Percentiles rank a stretch among this genome's conserved stretches.
Evolutionary conservation across 2,329 filamentous ascomycete genomes (phyloP).

Genomic region (Bipolaris cookei): DNA sequence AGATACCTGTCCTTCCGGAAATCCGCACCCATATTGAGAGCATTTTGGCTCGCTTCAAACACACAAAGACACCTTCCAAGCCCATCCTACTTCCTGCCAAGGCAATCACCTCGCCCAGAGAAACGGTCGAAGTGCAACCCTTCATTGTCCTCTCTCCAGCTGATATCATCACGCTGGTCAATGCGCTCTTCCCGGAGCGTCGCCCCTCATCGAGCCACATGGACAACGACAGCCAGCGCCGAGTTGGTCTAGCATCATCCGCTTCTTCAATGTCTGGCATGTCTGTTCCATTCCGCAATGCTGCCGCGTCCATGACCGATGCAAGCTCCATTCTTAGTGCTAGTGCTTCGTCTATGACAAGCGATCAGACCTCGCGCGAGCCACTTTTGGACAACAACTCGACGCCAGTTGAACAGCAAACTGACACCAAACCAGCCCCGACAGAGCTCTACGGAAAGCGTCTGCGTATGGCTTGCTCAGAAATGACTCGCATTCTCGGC

Average conservation of each 20-base stretch:
- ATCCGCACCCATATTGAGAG: constrained; percentile 74
- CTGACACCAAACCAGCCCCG: constrained; percentile 58
- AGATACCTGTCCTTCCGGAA: constrained; percentile 66
- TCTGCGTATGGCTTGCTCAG: constrained; percentile 71
- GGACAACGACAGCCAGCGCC: constrained; percentile 54
- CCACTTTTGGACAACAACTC: constrained; percentile 60
- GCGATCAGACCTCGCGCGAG: constrained; percentile 72
- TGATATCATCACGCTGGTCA: constrained; percentile 80
- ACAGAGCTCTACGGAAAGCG: constrained; percentile 55
- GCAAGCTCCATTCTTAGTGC: constrained; percentile 74
- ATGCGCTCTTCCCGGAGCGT: constrained; percentile 80
- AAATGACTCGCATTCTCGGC: constrained; percentile 72
- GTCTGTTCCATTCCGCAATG: constrained; percentile 58
- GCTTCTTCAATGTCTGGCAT: constrained; percentile 58
- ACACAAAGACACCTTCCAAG: constrained; percentile 52
- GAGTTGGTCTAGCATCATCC: constrained; percentile 54
- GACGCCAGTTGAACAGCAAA: constrained; percentile 33
- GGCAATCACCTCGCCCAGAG: constrained; percentile 73
- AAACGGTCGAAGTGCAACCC: constrained; percentile 79
- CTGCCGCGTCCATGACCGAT: constrained; percentile 62
- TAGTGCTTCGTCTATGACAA: constrained; percentile 74
- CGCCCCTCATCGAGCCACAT: constrained; percentile 65
- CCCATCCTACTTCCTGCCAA: constrained; percentile 72
- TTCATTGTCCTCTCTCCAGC: constrained; percentile 81
- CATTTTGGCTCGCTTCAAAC: constrained; percentile 68